phyloP scores from a whole-genome alignment of 495 filamentous ascomycete genomes.

The Talaromyces wortmannii region DNA sequence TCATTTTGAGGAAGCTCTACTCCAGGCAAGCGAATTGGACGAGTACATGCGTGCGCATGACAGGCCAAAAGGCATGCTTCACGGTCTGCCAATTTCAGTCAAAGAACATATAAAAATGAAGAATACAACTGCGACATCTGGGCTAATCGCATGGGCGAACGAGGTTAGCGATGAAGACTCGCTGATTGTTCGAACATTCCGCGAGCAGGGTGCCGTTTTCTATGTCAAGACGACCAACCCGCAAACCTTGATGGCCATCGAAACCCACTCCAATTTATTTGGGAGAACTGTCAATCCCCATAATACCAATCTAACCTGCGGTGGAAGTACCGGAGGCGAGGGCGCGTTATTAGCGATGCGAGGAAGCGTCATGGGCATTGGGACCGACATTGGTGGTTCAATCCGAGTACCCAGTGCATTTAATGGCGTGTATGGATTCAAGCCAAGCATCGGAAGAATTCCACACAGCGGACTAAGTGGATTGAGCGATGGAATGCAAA shows the following conservation, averaged over 20 bases:
- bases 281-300: conserved; percentile 59
- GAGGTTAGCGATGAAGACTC: not conserved
- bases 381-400: conserved; percentile 60
- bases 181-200: not conserved
- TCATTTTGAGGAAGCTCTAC: conserved; percentile 54
- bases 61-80: conserved; percentile 50
- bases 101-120: conserved; percentile 63
- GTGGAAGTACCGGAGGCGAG: conserved; percentile 64
- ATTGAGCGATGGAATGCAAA: conserved; percentile 49
- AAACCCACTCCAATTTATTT: conserved; percentile 62
- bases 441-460: conserved; percentile 51
- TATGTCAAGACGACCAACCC: conserved; percentile 64
- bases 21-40: conserved; percentile 53
- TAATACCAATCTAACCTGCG: conserved; percentile 47
- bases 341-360: conserved; percentile 54
- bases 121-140: conserved; percentile 29
- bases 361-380: conserved; percentile 59
- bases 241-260: conserved; percentile 44
- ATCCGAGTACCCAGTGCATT: conserved; percentile 56
- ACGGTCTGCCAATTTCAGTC: conserved; percentile 59
- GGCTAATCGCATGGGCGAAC: conserved; percentile 29
- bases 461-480: conserved; percentile 33
- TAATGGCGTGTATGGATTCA: conserved; percentile 51
- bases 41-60: conserved; percentile 39
- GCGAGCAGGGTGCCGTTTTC: conserved; percentile 41